These are phyloP conservation scores for Xylaria digitata DNA, from an alignment of 2,329 filamentous ascomycete species.

Conservation along the genomic window DNA sequence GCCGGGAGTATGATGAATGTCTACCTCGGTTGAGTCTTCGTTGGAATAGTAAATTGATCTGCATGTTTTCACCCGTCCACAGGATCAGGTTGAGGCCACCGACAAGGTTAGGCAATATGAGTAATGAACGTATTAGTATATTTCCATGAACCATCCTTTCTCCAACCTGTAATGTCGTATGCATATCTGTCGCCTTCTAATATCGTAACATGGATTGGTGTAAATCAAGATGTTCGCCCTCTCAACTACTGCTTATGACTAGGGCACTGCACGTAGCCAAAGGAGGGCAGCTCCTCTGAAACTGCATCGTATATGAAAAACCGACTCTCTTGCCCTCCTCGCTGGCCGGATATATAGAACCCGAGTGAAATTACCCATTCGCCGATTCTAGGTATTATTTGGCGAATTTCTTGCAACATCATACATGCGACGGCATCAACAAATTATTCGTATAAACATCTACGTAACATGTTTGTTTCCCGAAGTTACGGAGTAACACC, in stretches of 20 bases:
- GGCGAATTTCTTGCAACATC: too few species aligned
- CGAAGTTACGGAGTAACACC: too few species aligned
- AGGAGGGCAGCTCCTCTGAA: background rate
- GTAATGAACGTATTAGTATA: slow-evolving; percentile 1
- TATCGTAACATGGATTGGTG: background rate
- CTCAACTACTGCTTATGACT: background rate
- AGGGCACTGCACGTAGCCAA: background rate
- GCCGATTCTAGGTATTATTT: background rate
- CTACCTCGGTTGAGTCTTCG: background rate
- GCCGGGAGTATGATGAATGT: background rate
- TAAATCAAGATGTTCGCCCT: background rate
- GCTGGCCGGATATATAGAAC: background rate
- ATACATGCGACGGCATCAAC: too few species aligned
- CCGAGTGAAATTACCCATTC: background rate
- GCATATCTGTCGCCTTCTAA: background rate
- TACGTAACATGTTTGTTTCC: too few species aligned
- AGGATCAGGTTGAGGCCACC: background rate
- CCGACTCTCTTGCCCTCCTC: background rate
- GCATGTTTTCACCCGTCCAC: background rate
- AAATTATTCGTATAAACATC: too few species aligned
- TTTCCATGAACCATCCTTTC: background rate
- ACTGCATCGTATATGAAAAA: background rate
- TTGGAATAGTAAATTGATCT: slow-evolving; percentile 12
- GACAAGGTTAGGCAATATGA: background rate
- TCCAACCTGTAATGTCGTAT: background rate